Base-by-base conservation (phyloP, 1,139 yeast genomes). In the Candida albicans region DNA sequence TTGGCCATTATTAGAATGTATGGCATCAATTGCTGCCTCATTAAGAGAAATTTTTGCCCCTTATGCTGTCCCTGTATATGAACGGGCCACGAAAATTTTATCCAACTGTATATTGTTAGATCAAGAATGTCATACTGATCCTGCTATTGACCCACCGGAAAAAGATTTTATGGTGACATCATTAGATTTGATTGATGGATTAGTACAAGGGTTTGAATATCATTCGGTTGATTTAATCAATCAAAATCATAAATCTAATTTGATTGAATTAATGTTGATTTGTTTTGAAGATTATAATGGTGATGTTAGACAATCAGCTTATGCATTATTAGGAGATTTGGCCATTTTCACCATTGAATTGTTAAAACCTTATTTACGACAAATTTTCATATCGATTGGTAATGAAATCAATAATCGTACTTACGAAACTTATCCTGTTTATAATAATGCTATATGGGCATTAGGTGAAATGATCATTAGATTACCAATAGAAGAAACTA, bases 381-480 rank as follows among this genome's bases (percentile, higher is more conserved):
- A 75, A 34, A 69, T 89, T 26, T 70, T 90, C 57, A 70, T 82
- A 26, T 74, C 79, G 43, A 77, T 87, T 49, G 84, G 90, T 4
- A 79, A 83, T 50, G 96, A 87, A 59, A 72, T 86, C 51, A 69
- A 77, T 45, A 75, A 71, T 54, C 61, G 83, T 47, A 65, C 73
- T 37, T 69, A 66, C 56, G 67, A 67, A 44, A 67, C 88, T 51
- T 67, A 74, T 63, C 79, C 93, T 14, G 84, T 87, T 40, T 78
- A 84, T 62, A 88, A 90, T 61, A 93, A 93, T 64, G 96, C 98
- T 1, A 82, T 89, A 40, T 93, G 99, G 99, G 79, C 96, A 1
- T 68, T 87, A 14, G 99, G 99, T 30, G 96, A 93, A 62, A 80
- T 95, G 33, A 73, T 87, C 1, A 71, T 90, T 56, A 77, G 88